Evolutionary conservation across 305 asterid species (phyloP), one percentile per base, ranked within the genome.

Genomic region (Fraxinus dipetala): DNA sequence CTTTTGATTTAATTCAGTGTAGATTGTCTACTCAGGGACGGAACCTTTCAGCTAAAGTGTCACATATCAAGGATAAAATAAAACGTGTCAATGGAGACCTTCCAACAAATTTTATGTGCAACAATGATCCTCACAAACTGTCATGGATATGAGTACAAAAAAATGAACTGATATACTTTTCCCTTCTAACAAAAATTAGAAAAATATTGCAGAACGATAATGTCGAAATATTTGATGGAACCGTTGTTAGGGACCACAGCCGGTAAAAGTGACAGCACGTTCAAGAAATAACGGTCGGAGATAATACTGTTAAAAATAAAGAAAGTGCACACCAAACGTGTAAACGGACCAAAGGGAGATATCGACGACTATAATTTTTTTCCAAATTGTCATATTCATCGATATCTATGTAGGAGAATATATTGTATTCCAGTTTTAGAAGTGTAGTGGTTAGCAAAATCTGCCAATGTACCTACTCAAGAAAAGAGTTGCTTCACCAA

Each of bases 381-480:
- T 8, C 11, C 72, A 22, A 9, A 20, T 22, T 61, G 4, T 8
- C 32, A 61, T 61, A 22, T 22, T 61, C 10, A 18, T 56, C 26
- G 10, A 56, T 18, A 6, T 18, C 67, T 20, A 59, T 2, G 69
- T 28, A 0, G n/a, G 36, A 26, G 32, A 26, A 13, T 54, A 4
- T 67, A 67, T 67, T 11, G 35, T 67, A 10, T 67, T 28, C 24
- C 45, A 30, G 76, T 30, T 31, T 70, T 16, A 31, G 10, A 8
- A 31, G 43, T 6, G 80, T 48, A 61, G 87, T 79, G 20, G 91
- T 81, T 88, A 61, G 79, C 43, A 83, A 84, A 83, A 78, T 86
- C 78, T 84, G 88, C 88, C 87, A 73, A 75, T 45, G 34, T 80
- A 86, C 91, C 88, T 72, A 86, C 89, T 84, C 45, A 20, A 77